Conservation (phyloP, 2,329 filamentous ascomycete species). For the Fusarium denticulatum region DNA sequence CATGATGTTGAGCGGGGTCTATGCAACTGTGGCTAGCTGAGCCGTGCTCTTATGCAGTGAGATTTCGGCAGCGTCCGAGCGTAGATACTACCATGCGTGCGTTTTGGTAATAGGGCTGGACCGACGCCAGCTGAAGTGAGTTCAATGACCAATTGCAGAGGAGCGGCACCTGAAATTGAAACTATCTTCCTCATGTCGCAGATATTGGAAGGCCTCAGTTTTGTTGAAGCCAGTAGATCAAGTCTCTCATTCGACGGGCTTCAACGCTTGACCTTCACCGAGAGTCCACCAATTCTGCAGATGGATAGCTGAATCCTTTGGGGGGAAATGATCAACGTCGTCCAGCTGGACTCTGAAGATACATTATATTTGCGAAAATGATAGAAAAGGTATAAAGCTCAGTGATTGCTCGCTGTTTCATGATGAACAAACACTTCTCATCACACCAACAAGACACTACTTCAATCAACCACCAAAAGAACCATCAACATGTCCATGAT, state of each 20-base stretch:
- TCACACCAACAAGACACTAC: accelerated
- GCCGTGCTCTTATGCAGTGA: neutral
- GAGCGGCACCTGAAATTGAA: neutral
- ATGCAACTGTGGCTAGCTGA: neutral
- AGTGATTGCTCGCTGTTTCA: no score
- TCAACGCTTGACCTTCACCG: accelerated
- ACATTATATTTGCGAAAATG: no score
- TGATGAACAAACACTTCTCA: neutral
- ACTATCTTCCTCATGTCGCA: neutral
- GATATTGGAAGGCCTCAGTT: neutral
- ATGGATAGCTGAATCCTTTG: neutral
- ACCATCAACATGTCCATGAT: neutral
- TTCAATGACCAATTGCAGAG: accelerated
- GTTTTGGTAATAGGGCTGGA: neutral
- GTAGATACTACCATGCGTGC: accelerated
- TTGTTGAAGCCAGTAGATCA: accelerated
- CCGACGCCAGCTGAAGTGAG: accelerated
- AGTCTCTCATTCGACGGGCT: neutral
- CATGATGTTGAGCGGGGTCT: neutral
- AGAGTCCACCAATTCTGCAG: accelerated
- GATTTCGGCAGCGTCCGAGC: neutral
- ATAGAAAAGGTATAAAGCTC: no score
- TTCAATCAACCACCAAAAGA: accelerated
- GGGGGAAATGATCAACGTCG: accelerated
- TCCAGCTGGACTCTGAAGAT: no score